These are phyloP conservation scores for Brachypodium distachyon DNA, from an alignment of 202 grass and related monocot species.

Conservation along the genomic window DNA sequence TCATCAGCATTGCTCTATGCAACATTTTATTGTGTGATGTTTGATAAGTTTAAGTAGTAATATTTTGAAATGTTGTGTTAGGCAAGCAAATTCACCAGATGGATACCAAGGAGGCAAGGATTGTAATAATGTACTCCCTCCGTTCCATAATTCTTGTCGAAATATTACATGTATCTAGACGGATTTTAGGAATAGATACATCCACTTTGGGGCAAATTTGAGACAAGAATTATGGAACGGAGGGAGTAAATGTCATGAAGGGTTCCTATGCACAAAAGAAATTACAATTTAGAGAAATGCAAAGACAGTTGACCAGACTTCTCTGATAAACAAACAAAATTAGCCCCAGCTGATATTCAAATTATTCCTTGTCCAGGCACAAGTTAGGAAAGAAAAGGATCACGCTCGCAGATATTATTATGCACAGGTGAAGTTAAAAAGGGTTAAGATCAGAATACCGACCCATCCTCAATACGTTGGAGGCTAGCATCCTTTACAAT, in stretches of 20 bases:
- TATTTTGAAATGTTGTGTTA: background rate
- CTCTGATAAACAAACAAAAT: conserved; percentile 3
- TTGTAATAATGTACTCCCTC: background rate
- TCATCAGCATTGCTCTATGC: background rate
- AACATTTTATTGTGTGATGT: background rate
- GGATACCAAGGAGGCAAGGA: background rate
- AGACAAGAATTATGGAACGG: too few relatives aligned
- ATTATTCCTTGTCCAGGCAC: background rate
- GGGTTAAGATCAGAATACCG: conserved; percentile 14
- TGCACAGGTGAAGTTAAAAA: background rate
- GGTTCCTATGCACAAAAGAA: background rate
- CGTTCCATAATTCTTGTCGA: too few relatives aligned
- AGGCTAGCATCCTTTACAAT: conserved; percentile 74
- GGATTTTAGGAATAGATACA: too few relatives aligned
- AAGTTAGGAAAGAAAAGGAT: background rate
- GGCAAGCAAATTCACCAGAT: background rate
- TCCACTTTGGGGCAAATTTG: too few relatives aligned
- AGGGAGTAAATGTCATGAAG: conserved; percentile 6
- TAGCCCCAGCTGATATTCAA: background rate
- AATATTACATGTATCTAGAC: too few relatives aligned
- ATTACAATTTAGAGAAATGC: background rate
- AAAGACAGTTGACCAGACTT: background rate
- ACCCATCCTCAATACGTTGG: conserved; percentile 86
- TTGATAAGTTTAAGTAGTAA: background rate
- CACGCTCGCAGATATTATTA: background rate